A percentile compares a stretch with the other conserved stretches of the same genome.
These are phyloP conservation scores for Moricandia moricandioides DNA, from an alignment of 345 rosid genomes.

Conservation along the genomic window DNA sequence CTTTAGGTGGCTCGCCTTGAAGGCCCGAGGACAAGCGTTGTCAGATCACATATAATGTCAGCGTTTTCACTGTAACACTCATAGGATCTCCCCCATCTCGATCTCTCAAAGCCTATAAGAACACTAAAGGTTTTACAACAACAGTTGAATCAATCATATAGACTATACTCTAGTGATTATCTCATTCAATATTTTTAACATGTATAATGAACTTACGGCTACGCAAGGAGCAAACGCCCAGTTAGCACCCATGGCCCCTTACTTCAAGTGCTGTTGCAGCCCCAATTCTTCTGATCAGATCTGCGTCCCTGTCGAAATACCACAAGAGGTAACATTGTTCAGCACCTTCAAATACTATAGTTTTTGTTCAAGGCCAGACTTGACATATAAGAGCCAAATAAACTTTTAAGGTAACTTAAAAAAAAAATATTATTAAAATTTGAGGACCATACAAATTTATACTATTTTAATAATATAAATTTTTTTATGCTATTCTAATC, in stretches of 20 bases:
- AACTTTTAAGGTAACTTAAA: too few relatives aligned
- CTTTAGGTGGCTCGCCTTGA: constrained; percentile 69
- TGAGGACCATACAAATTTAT: too few relatives aligned
- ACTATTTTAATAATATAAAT: too few relatives aligned
- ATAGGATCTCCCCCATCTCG: constrained; percentile 89
- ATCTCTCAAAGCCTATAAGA: constrained; percentile 42
- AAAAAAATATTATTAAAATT: too few relatives aligned
- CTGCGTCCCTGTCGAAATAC: constrained; percentile 52
- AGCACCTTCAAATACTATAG: too few relatives aligned
- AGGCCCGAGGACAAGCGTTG: constrained; percentile 62
- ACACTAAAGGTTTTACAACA: too few relatives aligned
- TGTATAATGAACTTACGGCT: constrained; percentile 56
- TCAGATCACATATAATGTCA: constrained; percentile 52
- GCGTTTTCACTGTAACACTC: constrained; percentile 83
- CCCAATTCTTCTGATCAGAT: constrained; percentile 65
- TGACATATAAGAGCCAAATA: too few relatives aligned
- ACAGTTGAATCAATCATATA: not conserved
- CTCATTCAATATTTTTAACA: not conserved
- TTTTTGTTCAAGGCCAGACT: too few relatives aligned
- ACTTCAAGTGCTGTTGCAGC: constrained; percentile 91
- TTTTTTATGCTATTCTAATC: too few relatives aligned
- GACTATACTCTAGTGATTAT: not conserved
- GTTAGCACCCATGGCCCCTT: constrained; percentile 74
- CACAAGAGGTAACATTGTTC: not conserved
- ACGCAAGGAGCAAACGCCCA: constrained; percentile 88